Evolutionary conservation across 2,329 filamentous ascomycete genomes (phyloP).

Genomic region (Exophiala lecanii-corni): DNA sequence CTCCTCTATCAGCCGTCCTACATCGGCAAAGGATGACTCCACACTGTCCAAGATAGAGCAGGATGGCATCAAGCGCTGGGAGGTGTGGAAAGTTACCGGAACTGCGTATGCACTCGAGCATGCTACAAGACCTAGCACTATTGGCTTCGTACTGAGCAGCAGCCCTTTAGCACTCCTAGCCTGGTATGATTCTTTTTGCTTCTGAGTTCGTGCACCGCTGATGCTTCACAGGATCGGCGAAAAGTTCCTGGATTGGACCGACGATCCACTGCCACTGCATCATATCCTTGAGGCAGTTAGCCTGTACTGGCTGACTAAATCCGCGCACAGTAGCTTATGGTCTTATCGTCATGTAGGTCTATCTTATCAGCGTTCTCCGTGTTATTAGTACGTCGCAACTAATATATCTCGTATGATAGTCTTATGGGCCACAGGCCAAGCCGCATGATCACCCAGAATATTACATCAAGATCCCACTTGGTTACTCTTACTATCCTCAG

Average conservation of each 20-base stretch:
- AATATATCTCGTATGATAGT: background rate
- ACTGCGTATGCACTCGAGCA: conserved; percentile 51
- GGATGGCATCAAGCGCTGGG: conserved; percentile 25
- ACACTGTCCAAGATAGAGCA: background rate
- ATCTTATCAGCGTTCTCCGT: background rate
- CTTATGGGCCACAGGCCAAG: background rate
- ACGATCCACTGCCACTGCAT: conserved; percentile 30
- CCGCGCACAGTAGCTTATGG: conserved; percentile 33
- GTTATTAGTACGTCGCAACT: background rate
- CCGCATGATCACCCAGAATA: conserved; percentile 9
- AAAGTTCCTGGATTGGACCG: conserved; percentile 36
- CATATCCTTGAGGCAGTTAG: conserved; percentile 33
- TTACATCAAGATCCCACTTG: conserved; percentile 15
- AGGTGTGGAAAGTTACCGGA: conserved; percentile 40
- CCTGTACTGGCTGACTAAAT: conserved; percentile 38
- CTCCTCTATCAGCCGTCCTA: too few species aligned
- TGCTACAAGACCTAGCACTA: conserved; percentile 51
- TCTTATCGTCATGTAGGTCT: conserved; percentile 26
- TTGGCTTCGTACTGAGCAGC: conserved; percentile 50
- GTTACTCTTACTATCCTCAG: conserved; percentile 20
- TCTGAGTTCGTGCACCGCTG: too few species aligned
- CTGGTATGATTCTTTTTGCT: conserved; percentile 40
- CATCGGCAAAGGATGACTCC: background rate
- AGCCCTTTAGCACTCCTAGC: conserved; percentile 54
- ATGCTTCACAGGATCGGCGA: conserved; percentile 39